Percentiles rank a stretch among this genome's conserved stretches.
These are phyloP conservation scores for Neurospora sp. DNA, from an alignment of 495 filamentous ascomycete species.

Conservation along the genomic window DNA sequence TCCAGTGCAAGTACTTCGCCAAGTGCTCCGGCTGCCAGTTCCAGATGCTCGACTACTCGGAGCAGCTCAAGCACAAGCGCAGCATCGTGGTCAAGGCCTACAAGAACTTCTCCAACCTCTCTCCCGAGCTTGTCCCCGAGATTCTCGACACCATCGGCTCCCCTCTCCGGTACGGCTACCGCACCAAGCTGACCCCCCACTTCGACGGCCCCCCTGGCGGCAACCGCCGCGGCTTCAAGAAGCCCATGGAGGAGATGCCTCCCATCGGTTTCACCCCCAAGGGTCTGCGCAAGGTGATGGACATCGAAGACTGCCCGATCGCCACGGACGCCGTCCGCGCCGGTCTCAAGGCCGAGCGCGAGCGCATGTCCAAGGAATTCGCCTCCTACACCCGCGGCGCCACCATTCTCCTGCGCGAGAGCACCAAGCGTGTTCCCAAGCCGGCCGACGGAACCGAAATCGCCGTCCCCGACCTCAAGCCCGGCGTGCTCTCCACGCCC, in stretches of 20 bases:
- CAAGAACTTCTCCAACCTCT: slow-evolving; percentile 74
- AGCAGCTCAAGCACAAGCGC: slow-evolving; percentile 78
- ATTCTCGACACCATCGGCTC: slow-evolving; percentile 80
- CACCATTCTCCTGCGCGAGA: slow-evolving; percentile 82
- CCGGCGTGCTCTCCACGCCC: slow-evolving; percentile 10
- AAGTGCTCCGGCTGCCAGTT: slow-evolving; percentile 91
- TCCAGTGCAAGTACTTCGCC: slow-evolving; percentile 77
- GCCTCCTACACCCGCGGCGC: slow-evolving; percentile 67
- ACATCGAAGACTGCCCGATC: slow-evolving; percentile 97
- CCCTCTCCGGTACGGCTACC: slow-evolving; percentile 83
- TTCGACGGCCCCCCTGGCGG: slow-evolving; percentile 61
- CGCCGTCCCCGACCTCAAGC: slow-evolving; percentile 6
- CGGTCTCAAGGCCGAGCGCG: slow-evolving; percentile 66
- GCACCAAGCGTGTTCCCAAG: slow-evolving; percentile 59
- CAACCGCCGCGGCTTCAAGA: slow-evolving; percentile 27
- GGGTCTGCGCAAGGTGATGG: slow-evolving; percentile 58
- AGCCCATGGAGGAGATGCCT: slow-evolving; percentile 45
- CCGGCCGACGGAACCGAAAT: slow-evolving; percentile 16
- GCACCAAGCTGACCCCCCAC: slow-evolving; percentile 93
- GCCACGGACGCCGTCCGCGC: slow-evolving; percentile 73
- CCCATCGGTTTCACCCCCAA: slow-evolving; percentile 89
- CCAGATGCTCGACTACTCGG: slow-evolving; percentile 86
- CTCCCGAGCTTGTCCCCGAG: slow-evolving; percentile 62
- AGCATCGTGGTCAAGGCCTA: slow-evolving; percentile 85
- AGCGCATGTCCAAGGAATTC: slow-evolving; percentile 58